Percentiles rank a stretch among this genome's conserved stretches.
These are phyloP conservation scores for Starmerella floris DNA, from an alignment of 805 yeast genomes.

Conservation along the genomic window DNA sequence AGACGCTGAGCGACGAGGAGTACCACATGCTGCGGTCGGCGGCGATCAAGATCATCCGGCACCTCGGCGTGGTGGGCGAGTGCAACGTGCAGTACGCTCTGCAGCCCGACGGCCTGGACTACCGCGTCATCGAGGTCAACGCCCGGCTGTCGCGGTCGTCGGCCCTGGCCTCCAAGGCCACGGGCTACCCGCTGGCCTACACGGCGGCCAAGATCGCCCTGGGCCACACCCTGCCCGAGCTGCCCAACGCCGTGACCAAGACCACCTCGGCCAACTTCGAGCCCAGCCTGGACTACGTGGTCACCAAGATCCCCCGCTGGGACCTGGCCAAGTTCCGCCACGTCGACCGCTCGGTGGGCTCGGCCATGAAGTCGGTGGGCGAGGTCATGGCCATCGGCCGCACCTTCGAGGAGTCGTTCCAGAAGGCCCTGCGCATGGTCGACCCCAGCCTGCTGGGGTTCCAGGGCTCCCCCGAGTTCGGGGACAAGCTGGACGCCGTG, in stretches of 20 bases:
- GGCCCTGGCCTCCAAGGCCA: conserved; percentile 95
- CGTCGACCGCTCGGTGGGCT: conserved; percentile 84
- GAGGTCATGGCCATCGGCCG: conserved; percentile 99
- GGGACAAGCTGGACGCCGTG: conserved; percentile 76
- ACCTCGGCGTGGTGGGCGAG: conserved; percentile 97
- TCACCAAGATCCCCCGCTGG: conserved; percentile 97
- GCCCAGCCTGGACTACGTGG: conserved; percentile 93
- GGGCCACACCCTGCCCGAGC: conserved; percentile 86
- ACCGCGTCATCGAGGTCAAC: conserved; percentile 92
- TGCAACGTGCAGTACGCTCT: conserved; percentile 96
- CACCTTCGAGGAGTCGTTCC: conserved; percentile 93
- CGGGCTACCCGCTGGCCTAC: conserved; percentile 96
- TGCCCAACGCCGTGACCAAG: conserved; percentile 92
- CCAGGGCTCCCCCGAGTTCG: conserved; percentile 59
- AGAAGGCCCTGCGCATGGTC: conserved; percentile 83
- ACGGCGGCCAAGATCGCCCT: conserved; percentile 96
- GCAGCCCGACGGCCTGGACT: conserved; percentile 90
- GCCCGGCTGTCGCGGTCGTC: conserved; percentile 95
- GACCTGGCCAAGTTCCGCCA: conserved; percentile 90
- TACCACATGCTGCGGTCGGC: conserved; percentile 96
- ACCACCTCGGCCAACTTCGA: conserved; percentile 94
- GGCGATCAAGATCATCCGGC: conserved; percentile 94
- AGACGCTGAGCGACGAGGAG: conserved; percentile 91
- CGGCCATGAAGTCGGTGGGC: conserved; percentile 97
- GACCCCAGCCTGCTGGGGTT: conserved; percentile 93